A percentile compares a stretch with the other conserved stretches of the same genome.
phyloP scores from a whole-genome alignment of 805 yeast genomes.

The Zygosaccharomyces gambellarensis region DNA sequence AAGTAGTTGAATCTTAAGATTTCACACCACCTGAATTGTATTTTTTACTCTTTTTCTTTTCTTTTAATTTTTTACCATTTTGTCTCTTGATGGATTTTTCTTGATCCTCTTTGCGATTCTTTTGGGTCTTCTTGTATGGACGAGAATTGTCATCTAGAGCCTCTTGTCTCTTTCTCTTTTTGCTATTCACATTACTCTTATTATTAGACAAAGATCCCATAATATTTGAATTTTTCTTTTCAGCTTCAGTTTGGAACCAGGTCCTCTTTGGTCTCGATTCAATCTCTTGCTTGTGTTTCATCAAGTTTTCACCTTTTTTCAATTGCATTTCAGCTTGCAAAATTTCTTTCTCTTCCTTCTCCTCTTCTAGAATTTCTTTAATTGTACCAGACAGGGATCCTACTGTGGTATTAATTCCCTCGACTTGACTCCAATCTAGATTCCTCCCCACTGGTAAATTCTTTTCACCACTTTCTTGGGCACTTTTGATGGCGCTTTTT shows the following conservation, averaged over 20 bases:
- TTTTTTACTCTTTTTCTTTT: conserved; percentile 25
- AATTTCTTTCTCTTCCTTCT: conserved; percentile 81
- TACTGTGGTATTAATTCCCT: conserved; percentile 56
- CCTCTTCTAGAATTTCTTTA: conserved; percentile 79
- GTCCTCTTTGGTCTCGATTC: conserved; percentile 89
- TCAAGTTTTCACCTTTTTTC: conserved; percentile 75
- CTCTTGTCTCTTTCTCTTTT: conserved; percentile 67
- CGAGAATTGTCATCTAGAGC: conserved; percentile 54
- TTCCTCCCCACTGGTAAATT: conserved; percentile 75
- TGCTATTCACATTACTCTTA: conserved; percentile 51
- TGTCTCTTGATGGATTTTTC: conserved; percentile 38
- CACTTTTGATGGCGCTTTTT: conserved; percentile 78
- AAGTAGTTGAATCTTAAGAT: background rate
- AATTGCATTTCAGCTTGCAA: conserved; percentile 87
- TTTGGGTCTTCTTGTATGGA: conserved; percentile 74
- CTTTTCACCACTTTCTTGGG: conserved; percentile 42
- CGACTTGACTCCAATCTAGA: conserved; percentile 87
- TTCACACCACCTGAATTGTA: background rate
- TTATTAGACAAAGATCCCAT: conserved; percentile 42
- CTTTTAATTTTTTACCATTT: conserved; percentile 21
- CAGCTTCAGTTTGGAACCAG: conserved; percentile 73
- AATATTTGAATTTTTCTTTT: conserved; percentile 38
- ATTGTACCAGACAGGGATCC: conserved; percentile 56
- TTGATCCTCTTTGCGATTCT: conserved; percentile 56
- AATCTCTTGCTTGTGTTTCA: conserved; percentile 78